Evolutionary conservation across 306 rosid species (phyloP).

Genomic region (Pyrus pyrifolia): DNA sequence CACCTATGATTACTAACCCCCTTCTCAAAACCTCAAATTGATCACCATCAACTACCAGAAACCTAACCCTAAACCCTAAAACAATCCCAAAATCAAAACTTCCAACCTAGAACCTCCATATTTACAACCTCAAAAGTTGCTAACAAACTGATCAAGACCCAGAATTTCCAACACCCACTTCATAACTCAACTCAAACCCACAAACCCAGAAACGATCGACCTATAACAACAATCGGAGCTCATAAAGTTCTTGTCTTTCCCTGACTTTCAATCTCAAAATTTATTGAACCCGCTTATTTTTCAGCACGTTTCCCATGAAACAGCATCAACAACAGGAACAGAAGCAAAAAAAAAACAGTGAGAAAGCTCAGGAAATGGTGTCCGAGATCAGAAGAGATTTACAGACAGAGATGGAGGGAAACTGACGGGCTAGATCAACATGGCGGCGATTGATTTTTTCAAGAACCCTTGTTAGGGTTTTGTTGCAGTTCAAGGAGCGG

Average conservation of each 20-base stretch:
- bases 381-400: slow-evolving; percentile 10
- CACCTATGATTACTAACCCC: slow-evolving; percentile 1
- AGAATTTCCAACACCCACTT: slow-evolving; percentile 15
- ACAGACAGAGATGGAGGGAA: background rate
- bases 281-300: slow-evolving; percentile 11
- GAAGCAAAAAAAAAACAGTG: background rate
- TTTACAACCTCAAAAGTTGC: slow-evolving; percentile 26
- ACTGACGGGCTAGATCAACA: slow-evolving; percentile 31
- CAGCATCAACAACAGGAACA: background rate
- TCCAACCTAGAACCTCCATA: slow-evolving; percentile 20
- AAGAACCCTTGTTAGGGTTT: slow-evolving; percentile 89
- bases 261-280: slow-evolving; percentile 7
- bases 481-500: slow-evolving; percentile 43
- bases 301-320: slow-evolving; percentile 3
- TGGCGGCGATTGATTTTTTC: slow-evolving; percentile 72
- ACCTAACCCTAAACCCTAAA: slow-evolving; percentile 29
- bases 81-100: slow-evolving; percentile 18
- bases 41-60: slow-evolving; percentile 12
- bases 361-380: slow-evolving; percentile 1
- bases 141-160: slow-evolving; percentile 28
- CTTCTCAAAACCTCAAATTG: slow-evolving; percentile 4
- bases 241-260: background rate
- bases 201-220: slow-evolving; percentile 19
- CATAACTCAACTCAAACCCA: slow-evolving; percentile 11
- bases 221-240: background rate